Evolutionary conservation across 768 basidiomycete species (phyloP).

Genomic region (Xanthoconium stramineum): DNA sequence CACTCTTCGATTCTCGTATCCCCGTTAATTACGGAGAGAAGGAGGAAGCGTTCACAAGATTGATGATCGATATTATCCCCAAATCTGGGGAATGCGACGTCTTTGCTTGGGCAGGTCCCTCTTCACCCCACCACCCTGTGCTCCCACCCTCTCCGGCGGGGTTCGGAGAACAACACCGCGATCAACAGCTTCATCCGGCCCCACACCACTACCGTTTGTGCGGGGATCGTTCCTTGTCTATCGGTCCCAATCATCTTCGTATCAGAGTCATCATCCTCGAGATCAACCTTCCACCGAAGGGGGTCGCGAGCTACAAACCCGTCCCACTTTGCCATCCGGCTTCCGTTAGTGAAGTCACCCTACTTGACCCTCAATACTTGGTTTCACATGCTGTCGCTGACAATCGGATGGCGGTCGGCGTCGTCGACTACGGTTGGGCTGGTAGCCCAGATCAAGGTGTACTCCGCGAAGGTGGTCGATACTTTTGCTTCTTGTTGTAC

Average conservation of each 20-base stretch:
- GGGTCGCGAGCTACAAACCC: neutral
- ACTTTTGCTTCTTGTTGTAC: conserved; percentile 21
- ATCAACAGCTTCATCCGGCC: neutral
- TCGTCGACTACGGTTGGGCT: conserved; percentile 22
- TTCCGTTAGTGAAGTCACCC: conserved; percentile 4
- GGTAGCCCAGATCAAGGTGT: conserved; percentile 8
- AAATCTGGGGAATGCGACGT: conserved; percentile 18
- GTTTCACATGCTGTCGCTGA: too few relatives aligned
- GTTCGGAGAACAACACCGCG: conserved; percentile 3
- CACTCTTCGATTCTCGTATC: conserved; percentile 15
- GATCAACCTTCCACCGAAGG: neutral
- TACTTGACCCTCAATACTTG: neutral
- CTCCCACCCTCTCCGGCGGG: conserved; percentile 15
- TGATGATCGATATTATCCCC: conserved; percentile 18
- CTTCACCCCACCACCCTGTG: conserved; percentile 3
- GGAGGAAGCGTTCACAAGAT: conserved; percentile 12
- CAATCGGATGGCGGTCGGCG: conserved; percentile 15
- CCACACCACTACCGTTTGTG: conserved; percentile 19
- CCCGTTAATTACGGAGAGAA: conserved; percentile 12
- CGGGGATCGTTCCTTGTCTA: conserved; percentile 19
- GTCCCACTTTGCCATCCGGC: neutral
- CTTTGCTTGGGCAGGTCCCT: conserved; percentile 23
- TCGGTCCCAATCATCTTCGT: conserved; percentile 1
- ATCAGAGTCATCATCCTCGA: conserved; percentile 12
- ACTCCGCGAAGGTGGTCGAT: neutral